These are phyloP conservation scores for Eutypa lata DNA, from an alignment of 2,329 filamentous ascomycete genomes.

Conservation along the genomic window DNA sequence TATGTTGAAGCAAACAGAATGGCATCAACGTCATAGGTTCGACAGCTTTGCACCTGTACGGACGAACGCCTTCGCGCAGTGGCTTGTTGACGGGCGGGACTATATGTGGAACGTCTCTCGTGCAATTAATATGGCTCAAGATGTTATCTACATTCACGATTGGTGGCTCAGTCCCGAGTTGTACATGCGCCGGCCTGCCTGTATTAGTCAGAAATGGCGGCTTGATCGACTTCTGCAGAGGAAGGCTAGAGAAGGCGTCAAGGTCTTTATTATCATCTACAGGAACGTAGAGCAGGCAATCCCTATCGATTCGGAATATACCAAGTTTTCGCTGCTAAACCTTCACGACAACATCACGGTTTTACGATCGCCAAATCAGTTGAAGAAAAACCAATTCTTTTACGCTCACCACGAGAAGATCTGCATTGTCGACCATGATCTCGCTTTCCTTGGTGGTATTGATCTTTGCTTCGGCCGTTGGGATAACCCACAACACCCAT, in stretches of 20 bases:
- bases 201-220: conserved; percentile 97
- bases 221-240: conserved; percentile 88
- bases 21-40: conserved; percentile 82
- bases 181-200: conserved; percentile 89
- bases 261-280: conserved; percentile 97
- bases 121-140: conserved; percentile 93
- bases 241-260: conserved; percentile 92
- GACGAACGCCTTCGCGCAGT: conserved; percentile 83
- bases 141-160: conserved; percentile 98
- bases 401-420: conserved; percentile 99
- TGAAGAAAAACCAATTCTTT: conserved; percentile 99
- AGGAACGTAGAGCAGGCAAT: conserved; percentile 96
- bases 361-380: conserved; percentile 93
- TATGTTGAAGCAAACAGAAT: conserved; percentile 80
- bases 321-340: conserved; percentile 92
- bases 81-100: conserved; percentile 93
- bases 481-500: conserved; percentile 90
- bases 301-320: conserved; percentile 97
- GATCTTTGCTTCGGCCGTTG: conserved; percentile 96
- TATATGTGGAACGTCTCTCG: conserved; percentile 99
- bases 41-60: conserved; percentile 91
- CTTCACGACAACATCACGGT: conserved; percentile 96
- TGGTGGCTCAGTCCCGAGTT: conserved; percentile 98
- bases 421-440: conserved; percentile 92
- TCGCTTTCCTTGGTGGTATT: conserved; percentile 92